Evolutionary conservation across 1,284 basidiomycete genomes (phyloP).

Genomic region (Trichosporon sp.): DNA sequence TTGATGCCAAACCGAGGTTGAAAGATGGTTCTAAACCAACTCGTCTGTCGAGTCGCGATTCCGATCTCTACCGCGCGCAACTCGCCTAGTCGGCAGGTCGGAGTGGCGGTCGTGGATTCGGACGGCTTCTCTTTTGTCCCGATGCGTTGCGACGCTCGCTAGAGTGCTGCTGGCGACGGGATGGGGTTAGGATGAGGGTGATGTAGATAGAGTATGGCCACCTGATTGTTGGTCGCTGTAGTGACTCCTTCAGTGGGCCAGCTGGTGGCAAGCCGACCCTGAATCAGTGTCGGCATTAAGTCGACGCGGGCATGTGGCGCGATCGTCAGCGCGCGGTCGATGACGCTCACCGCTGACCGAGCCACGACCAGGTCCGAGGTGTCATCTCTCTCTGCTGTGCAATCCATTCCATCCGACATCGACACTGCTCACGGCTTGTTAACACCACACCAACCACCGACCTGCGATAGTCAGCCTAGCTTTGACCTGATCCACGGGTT

Average conservation of each 20-base stretch:
- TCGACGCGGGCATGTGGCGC: background rate
- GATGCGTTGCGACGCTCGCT: conserved; percentile 2
- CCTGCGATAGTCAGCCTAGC: background rate
- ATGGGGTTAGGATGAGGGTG: conserved; percentile 1
- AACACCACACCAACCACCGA: background rate
- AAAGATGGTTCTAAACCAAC: background rate
- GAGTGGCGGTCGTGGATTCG: background rate
- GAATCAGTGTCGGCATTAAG: conserved; percentile 1
- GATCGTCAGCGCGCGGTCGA: background rate
- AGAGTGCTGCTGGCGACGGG: conserved; percentile 6
- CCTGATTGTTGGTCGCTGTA: background rate
- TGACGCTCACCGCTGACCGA: conserved; percentile 2
- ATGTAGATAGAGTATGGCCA: background rate
- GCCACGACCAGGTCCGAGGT: conserved; percentile 1
- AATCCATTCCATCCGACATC: background rate
- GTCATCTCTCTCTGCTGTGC: background rate
- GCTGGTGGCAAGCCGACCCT: background rate
- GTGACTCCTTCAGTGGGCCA: background rate
- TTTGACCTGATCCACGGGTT: background rate
- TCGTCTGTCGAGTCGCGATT: background rate
- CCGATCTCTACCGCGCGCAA: background rate
- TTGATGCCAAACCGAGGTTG: background rate
- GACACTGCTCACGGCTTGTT: background rate
- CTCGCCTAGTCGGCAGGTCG: conserved; percentile 1
- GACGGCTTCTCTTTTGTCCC: conserved; percentile 5